These are phyloP conservation scores for Syncephalis fuscata DNA, from an alignment of 371 early-diverging fungal species.

Conservation along the genomic window DNA sequence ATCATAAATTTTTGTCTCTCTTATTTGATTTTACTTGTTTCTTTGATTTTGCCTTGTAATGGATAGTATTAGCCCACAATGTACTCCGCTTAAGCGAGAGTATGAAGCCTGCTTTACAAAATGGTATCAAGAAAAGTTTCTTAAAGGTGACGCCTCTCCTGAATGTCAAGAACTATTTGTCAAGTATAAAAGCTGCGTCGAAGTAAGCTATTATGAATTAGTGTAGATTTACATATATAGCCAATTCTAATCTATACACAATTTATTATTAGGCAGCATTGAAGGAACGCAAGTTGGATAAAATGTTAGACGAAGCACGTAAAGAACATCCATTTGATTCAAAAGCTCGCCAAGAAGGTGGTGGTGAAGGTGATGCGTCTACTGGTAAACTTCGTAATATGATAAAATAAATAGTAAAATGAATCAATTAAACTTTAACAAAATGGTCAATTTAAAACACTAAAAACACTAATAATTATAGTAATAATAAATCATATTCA, in stretches of 20 bases:
- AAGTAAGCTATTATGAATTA: conserved; percentile 24
- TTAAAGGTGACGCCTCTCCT: conserved; percentile 63
- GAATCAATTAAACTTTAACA: too few species aligned
- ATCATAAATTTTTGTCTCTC: background rate
- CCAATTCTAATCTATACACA: background rate
- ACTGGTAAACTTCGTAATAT: too few species aligned
- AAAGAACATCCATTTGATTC: conserved; percentile 63
- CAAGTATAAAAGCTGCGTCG: conserved; percentile 68
- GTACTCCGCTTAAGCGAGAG: conserved; percentile 75
- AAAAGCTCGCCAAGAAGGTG: too few species aligned
- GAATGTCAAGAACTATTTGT: conserved; percentile 77
- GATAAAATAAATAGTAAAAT: too few species aligned
- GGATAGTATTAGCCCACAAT: conserved; percentile 56
- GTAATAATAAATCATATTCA: too few species aligned
- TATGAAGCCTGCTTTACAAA: conserved; percentile 87
- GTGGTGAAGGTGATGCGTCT: too few species aligned
- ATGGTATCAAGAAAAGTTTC: conserved; percentile 89
- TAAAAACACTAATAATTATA: too few species aligned
- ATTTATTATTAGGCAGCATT: conserved; percentile 33
- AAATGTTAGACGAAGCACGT: conserved; percentile 51
- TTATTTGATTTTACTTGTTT: background rate
- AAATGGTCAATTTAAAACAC: too few species aligned
- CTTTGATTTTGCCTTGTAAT: too few species aligned
- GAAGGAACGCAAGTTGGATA: conserved; percentile 64
- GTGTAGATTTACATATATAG: background rate